phyloP scores from a whole-genome alignment of 768 basidiomycete genomes.

The Multifurca ochricompacta region DNA sequence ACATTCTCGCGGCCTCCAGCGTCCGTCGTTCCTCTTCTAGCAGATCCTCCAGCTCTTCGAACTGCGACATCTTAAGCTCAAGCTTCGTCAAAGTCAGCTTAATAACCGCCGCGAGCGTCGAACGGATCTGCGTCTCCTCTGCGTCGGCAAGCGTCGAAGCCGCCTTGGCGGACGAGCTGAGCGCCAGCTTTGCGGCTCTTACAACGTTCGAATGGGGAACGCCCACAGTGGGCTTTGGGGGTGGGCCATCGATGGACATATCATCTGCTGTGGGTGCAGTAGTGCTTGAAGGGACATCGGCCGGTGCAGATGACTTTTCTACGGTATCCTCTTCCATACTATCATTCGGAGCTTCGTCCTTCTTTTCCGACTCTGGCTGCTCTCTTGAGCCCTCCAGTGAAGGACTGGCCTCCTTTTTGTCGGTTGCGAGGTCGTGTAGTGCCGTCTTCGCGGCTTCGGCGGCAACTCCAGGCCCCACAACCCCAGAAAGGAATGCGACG shows the following conservation, averaged over 20 bases:
- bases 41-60: constrained; percentile 88
- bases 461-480: constrained; percentile 83
- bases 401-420: constrained; percentile 27
- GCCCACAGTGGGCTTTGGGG: constrained; percentile 32
- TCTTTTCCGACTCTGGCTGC: constrained; percentile 24
- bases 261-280: constrained; percentile 26
- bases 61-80: constrained; percentile 90
- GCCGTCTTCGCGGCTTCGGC: constrained; percentile 92
- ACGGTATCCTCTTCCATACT: constrained; percentile 22
- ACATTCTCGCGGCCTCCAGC: constrained; percentile 75
- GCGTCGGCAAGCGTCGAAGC: constrained; percentile 72
- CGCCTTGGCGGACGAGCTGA: constrained; percentile 82
- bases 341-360: constrained; percentile 33
- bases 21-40: constrained; percentile 85
- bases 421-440: constrained; percentile 69
- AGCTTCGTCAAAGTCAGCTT: constrained; percentile 81
- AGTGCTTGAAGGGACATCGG: constrained; percentile 18
- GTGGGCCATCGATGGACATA: constrained; percentile 42
- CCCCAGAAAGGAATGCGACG: constrained; percentile 92
- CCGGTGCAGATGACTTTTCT: constrained; percentile 10
- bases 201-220: constrained; percentile 68
- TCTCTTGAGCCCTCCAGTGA: constrained; percentile 27
- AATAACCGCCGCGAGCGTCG: constrained; percentile 75
- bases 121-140: constrained; percentile 75
- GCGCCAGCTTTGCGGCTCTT: constrained; percentile 79